Base-by-base conservation (phyloP, 192 early-diverging fungal genomes). In the Linnemannia elongata region DNA sequence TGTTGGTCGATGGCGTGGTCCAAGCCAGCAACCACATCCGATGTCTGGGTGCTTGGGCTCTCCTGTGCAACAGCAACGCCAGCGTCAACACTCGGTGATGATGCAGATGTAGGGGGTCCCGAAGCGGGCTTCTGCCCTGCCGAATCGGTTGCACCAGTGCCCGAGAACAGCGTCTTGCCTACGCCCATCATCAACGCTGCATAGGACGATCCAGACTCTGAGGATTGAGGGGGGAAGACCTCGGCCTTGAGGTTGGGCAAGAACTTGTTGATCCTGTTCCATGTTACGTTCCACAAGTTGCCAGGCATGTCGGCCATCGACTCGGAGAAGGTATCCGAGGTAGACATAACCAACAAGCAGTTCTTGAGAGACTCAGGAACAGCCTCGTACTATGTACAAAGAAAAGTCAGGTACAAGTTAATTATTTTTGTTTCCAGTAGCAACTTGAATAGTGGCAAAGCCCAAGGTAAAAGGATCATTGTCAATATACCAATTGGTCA, bases 341-440 rank as follows among this genome's bases (percentile, higher is more conserved):
- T 93, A 20, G 93, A 93, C 94, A 97, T 93, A 10, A 97, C 95
- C 10, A 96, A 89, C 24, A 97, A 83, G 91, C 96, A 94, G 87
- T 97, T 97, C 83, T 97, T 97, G 39, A 97, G 79, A 18, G 93
- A 93, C 81, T 97, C 96, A 1, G 90, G 87, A 12, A 97, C 92
- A 3, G 93, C 96, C 80, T 96, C 95, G 35, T 89, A 88, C 94
- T 96, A 81, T 18, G 66, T 30, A 54, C 10, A 63, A 66, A 45
- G 69, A 30, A 71, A 69, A 74, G 27, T 42, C 30, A 27, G 0
- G 12, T 20, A 36, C 24, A 55, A 78, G 24, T 30, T 45, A 73
- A 70, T 38, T 38, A 45, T 24, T 22, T 27, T 1, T n/a, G n/a
- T n/a, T 47, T 24, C 6, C 30, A 47, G 36, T 30, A 39, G 10